Percentiles rank a stretch among this genome's conserved stretches.
Conservation (phyloP, 2,329 filamentous ascomycete species). For the Ceratocystis destructans region DNA sequence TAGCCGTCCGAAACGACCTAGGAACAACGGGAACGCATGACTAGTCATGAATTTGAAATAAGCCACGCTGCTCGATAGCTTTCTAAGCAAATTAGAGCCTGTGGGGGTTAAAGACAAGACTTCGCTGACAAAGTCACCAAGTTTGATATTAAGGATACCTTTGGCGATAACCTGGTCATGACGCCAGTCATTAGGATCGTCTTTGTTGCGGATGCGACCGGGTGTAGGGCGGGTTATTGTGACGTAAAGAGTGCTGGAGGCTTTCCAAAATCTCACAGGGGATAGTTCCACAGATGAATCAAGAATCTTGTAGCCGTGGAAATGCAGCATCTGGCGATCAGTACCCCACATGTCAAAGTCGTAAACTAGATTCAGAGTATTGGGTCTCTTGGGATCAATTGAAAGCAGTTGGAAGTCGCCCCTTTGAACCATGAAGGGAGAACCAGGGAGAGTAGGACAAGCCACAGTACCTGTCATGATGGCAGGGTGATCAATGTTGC, state of each 20-base stretch:
- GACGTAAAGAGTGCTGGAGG: constrained; percentile 49
- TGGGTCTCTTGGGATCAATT: constrained; percentile 38
- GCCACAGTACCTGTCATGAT: constrained; percentile 47
- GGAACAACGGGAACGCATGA: constrained; percentile 37
- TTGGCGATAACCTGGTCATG: constrained; percentile 38
- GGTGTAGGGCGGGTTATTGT: constrained; percentile 35
- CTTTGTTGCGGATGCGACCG: constrained; percentile 22
- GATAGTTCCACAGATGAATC: constrained; percentile 46
- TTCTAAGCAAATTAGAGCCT: constrained; percentile 34
- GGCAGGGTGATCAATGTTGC: constrained; percentile 36
- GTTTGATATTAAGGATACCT: constrained; percentile 44
- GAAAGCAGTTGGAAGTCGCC: constrained; percentile 46
- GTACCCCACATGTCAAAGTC: constrained; percentile 46
- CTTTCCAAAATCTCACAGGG: constrained; percentile 43
- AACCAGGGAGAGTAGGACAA: constrained; percentile 40
- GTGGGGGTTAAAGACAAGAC: constrained; percentile 40
- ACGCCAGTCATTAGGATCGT: constrained; percentile 29
- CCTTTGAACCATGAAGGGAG: constrained; percentile 46
- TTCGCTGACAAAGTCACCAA: constrained; percentile 41
- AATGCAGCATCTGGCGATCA: constrained; percentile 39
- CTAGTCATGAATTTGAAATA: constrained; percentile 43
- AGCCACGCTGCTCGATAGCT: constrained; percentile 32
- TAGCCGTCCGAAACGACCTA: constrained; percentile 41
- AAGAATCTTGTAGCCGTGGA: constrained; percentile 50
- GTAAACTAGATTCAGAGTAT: constrained; percentile 46